Conservation (phyloP, 345 rosid genomes). For the Eucalyptus cladocalyx region DNA sequence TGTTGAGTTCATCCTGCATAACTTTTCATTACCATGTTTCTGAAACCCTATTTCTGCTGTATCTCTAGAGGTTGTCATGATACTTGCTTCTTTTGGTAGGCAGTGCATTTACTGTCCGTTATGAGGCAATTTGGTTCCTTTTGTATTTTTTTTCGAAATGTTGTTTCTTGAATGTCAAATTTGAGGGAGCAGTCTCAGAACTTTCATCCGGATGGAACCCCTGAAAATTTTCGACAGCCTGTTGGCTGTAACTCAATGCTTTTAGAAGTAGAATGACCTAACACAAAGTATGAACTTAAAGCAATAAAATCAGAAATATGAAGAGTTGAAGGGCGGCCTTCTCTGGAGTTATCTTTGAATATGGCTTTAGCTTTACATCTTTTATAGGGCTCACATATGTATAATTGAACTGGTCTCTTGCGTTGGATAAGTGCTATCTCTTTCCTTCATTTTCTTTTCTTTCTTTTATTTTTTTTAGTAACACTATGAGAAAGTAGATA, state of each 20-base stretch:
- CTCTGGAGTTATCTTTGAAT: neutral
- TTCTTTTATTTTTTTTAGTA: neutral
- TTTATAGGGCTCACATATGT: neutral
- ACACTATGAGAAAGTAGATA: neutral
- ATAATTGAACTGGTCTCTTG: neutral
- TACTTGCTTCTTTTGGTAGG: neutral
- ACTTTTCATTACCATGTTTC: neutral
- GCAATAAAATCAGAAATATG: neutral
- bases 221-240: neutral
- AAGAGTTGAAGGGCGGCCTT: neutral
- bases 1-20: neutral
- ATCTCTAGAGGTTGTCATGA: neutral
- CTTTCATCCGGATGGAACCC: neutral
- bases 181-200: neutral
- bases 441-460: neutral
- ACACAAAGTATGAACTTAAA: neutral
- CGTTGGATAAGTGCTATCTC: neutral
- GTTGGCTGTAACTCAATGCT: neutral
- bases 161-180: neutral
- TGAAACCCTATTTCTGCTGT: neutral
- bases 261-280: neutral
- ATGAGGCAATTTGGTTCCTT: neutral
- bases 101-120: neutral
- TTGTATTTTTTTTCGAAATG: neutral
- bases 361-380: neutral